Conservation (phyloP, 495 filamentous ascomycete species). For the Talaromyces thailandensis region DNA sequence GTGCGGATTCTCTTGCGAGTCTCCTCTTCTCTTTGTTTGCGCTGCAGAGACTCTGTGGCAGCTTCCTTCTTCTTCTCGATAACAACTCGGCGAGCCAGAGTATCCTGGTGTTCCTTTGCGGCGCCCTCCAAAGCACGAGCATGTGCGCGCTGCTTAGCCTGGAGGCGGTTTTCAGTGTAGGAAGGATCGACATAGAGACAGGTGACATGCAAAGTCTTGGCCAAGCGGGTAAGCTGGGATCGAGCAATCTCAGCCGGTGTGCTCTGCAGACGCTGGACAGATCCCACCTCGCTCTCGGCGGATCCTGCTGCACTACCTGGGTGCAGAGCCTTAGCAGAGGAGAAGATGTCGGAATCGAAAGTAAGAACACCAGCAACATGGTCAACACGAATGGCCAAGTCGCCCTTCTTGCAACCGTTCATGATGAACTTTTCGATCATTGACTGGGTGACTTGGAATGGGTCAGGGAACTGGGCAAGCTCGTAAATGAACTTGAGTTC, state of each 20-base stretch:
- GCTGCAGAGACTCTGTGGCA: conserved; percentile 72
- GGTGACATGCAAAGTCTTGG: conserved; percentile 83
- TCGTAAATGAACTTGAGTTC: conserved; percentile 89
- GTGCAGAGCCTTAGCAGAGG: conserved; percentile 87
- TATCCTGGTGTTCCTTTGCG: conserved; percentile 86
- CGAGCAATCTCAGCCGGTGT: conserved; percentile 97
- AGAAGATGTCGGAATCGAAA: conserved; percentile 97
- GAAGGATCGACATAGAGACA: conserved; percentile 90
- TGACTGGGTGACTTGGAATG: conserved; percentile 83
- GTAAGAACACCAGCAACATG: conserved; percentile 90
- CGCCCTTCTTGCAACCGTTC: conserved; percentile 99
- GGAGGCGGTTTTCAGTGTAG: conserved; percentile 68
- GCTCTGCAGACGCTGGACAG: conserved; percentile 91
- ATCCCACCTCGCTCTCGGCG: conserved; percentile 74
- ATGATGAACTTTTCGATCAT: conserved; percentile 99
- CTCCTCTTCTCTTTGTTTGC: conserved; percentile 87
- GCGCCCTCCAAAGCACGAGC: conserved; percentile 75
- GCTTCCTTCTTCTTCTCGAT: conserved; percentile 97
- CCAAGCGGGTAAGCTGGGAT: conserved; percentile 82
- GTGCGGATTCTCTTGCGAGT: conserved; percentile 72
- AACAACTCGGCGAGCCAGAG: conserved; percentile 73
- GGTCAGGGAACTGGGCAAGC: conserved; percentile 91
- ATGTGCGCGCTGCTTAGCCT: conserved; percentile 72
- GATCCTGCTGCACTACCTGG: conserved; percentile 78
- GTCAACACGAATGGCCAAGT: conserved; percentile 91